phyloP scores from a whole-genome alignment of 2,329 filamentous ascomycete species.

The Cercospora sp. region DNA sequence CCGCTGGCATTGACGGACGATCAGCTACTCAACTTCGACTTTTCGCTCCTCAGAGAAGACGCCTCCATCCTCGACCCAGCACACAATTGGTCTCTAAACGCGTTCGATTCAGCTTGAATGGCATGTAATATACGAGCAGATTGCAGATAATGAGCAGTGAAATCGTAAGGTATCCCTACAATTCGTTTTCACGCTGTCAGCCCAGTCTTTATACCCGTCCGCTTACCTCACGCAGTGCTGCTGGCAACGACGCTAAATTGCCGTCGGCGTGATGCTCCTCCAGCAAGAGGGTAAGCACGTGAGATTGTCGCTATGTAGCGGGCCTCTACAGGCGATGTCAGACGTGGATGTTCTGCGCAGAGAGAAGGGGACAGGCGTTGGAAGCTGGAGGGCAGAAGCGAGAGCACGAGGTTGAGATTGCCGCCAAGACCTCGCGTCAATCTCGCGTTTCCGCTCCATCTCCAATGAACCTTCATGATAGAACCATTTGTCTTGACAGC shows the following conservation, averaged over 20 bases:
- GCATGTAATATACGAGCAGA: background rate
- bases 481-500: background rate
- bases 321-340: background rate
- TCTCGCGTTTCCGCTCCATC: background rate
- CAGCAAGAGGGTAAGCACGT: background rate
- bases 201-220: background rate
- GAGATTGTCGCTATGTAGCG: background rate
- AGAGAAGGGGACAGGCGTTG: background rate
- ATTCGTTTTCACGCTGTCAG: background rate
- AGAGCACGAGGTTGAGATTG: background rate
- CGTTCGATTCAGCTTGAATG: background rate
- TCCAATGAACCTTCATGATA: too few relatives aligned
- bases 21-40: background rate
- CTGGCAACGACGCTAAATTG: background rate
- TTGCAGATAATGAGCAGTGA: background rate
- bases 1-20: background rate
- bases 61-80: background rate
- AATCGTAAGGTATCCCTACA: background rate
- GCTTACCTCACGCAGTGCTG: background rate
- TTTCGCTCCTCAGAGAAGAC: background rate
- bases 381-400: background rate
- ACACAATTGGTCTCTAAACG: background rate
- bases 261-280: background rate
- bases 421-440: conserved; percentile 9
- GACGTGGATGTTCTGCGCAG: background rate